Base-by-base conservation (phyloP, 2,329 filamentous ascomycete species). In the Chrysosphaeria jannelii region DNA sequence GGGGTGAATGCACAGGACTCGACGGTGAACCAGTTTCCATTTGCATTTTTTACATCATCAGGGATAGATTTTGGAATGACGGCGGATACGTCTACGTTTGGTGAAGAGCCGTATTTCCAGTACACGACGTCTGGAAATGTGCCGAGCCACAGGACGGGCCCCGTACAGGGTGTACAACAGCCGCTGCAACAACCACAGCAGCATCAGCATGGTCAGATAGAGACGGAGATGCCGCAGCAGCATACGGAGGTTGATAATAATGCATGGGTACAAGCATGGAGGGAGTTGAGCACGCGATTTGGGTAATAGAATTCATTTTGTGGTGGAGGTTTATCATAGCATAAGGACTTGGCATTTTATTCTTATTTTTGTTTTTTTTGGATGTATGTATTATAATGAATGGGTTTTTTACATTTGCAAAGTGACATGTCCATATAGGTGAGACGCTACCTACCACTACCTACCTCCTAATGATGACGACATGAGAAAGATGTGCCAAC, bases 251-350 rank as follows among this genome's bases (percentile, higher is more conserved):
- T 29, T 7, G 29, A 29, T 15, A 27, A 21, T 17, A 16, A 10
- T 16, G 24, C 22, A 13, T 31, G 29, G 29, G 19, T 26, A 6
- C 27, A 29, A 10, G 24, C 28, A 3, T 31, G 25, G 25, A 14
- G 28, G 10, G 26, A 31, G 10, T 7, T 29, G 9, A 29, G 21
- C 17, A 25, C 27, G 12, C 23, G 23, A 10, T 24, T n/a, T n/a
- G n/a, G n/a, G n/a, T n/a, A n/a, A n/a, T n/a, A n/a, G n/a, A n/a
- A n/a, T n/a, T n/a, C n/a, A n/a, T n/a, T n/a, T n/a, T n/a, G n/a
- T n/a, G n/a, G n/a, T n/a, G n/a, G n/a, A n/a, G n/a, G n/a, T n/a
- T n/a, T n/a, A n/a, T n/a, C n/a, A n/a, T n/a, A n/a, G n/a, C n/a
- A n/a, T n/a, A n/a, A n/a, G n/a, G n/a, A n/a, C n/a, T n/a, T n/a